phyloP scores from a whole-genome alignment of 306 rosid genomes.

The Begonia fuchsioides region DNA sequence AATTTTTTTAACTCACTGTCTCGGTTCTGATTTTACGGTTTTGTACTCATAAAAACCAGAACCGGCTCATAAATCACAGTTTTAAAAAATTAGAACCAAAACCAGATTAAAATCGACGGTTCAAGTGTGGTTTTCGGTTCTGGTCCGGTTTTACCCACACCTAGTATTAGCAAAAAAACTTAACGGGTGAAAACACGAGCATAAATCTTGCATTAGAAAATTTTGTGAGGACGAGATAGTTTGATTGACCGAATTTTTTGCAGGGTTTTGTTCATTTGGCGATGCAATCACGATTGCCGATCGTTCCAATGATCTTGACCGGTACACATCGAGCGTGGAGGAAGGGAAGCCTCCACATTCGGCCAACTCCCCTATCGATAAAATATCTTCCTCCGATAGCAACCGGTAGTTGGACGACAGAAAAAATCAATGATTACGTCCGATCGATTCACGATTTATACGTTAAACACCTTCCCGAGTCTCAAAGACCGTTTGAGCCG shows the following conservation, averaged over 20 bases:
- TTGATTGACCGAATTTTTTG: constrained; percentile 6
- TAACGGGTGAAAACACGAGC: no score
- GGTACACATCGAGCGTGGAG: constrained; percentile 56
- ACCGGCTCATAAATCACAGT: no score
- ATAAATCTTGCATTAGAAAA: no score
- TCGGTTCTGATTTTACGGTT: no score
- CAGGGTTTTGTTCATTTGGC: constrained; percentile 66
- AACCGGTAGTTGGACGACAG: constrained; percentile 33
- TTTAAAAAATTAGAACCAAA: no score
- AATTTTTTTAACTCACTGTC: no score
- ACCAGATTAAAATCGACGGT: no score
- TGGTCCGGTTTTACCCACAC: no score
- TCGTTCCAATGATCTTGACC: constrained; percentile 37
- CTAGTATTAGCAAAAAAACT: no score
- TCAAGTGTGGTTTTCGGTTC: no score
- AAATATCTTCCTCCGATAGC: constrained; percentile 43
- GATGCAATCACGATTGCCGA: constrained; percentile 43
- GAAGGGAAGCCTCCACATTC: constrained; percentile 41
- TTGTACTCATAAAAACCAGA: no score
- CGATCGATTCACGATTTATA: constrained; percentile 19
- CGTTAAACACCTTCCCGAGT: constrained; percentile 34
- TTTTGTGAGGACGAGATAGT: neutral
- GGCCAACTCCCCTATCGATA: constrained; percentile 30
- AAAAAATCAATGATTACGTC: constrained; percentile 32
- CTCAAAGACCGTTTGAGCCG: constrained; percentile 25